A percentile compares a stretch with the other conserved stretches of the same genome.
These are phyloP conservation scores for Amyloporia xantha DNA, from an alignment of 768 basidiomycete genomes.

Conservation along the genomic window DNA sequence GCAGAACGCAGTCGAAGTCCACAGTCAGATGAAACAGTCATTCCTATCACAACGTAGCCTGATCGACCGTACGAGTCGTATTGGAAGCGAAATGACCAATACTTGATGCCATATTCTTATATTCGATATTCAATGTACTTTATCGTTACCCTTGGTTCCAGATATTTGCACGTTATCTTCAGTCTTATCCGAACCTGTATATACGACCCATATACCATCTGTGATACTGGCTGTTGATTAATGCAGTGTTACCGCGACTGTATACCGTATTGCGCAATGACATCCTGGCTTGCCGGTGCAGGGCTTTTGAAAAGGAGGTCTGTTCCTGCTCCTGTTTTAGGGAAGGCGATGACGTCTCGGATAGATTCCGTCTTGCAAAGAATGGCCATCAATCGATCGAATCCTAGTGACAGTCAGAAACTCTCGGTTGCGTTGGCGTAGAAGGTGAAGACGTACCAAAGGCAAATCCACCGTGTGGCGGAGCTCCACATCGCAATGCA, in stretches of 20 bases:
- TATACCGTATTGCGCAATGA: conserved; percentile 62
- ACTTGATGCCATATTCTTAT: too few species aligned
- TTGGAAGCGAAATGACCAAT: too few species aligned
- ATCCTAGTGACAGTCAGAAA: conserved; percentile 59
- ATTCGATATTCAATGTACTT: too few species aligned
- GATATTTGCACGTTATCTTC: too few species aligned
- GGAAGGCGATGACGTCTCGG: conserved; percentile 94
- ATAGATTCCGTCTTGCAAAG: conserved; percentile 84
- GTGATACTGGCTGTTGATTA: too few species aligned
- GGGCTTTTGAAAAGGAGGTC: conserved; percentile 91
- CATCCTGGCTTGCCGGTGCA: conserved; percentile 43
- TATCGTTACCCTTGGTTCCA: too few species aligned
- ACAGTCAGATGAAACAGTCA: conserved; percentile 23
- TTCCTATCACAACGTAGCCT: conserved; percentile 20
- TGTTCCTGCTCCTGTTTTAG: conserved; percentile 78
- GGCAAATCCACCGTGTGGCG: conserved; percentile 93
- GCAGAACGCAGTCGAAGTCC: conserved; percentile 24
- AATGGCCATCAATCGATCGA: conserved; percentile 90
- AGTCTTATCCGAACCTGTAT: neutral
- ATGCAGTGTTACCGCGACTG: conserved; percentile 26
- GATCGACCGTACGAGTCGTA: too few species aligned
- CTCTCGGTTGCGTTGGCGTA: too few species aligned
- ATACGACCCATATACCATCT: neutral
- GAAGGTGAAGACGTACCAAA: conserved; percentile 47
- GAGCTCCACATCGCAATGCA: conserved; percentile 84